Evolutionary conservation across 305 asterid species (phyloP).

Genomic region (Coffea humblotiana): DNA sequence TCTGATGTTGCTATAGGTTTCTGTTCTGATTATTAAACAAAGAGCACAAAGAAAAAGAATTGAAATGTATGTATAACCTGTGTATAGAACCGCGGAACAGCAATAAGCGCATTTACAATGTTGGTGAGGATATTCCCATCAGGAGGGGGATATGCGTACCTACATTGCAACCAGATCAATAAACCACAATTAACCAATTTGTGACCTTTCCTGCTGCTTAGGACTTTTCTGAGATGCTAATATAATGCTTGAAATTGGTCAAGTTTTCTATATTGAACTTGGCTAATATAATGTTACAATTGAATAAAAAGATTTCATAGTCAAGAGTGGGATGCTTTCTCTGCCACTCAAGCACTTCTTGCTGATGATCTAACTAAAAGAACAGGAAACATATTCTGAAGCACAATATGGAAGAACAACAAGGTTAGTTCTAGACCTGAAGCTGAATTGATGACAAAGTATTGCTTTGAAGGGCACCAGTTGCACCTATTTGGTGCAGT

Average conservation of each 20-base stretch:
- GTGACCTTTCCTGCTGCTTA: not conserved
- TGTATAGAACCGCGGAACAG: constrained; percentile 94
- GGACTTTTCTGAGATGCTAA: too few species aligned
- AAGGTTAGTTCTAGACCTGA: not conserved
- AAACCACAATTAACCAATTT: constrained; percentile 1
- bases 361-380: too few species aligned
- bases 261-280: too few species aligned
- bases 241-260: too few species aligned
- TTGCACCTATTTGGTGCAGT: too few species aligned
- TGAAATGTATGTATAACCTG: constrained; percentile 49
- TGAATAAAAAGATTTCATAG: too few species aligned
- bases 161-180: constrained; percentile 38
- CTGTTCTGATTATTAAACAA: not conserved
- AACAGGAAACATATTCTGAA: too few species aligned
- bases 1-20: not conserved
- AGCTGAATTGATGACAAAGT: not conserved
- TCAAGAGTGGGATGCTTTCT: too few species aligned
- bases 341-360: too few species aligned
- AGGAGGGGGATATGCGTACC: constrained; percentile 94
- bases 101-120: constrained; percentile 92
- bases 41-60: constrained; percentile 3
- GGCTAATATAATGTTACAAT: too few species aligned
- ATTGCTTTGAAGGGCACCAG: too few species aligned
- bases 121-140: constrained; percentile 89
- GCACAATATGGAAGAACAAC: too few species aligned